phyloP scores from a whole-genome alignment of 1,139 yeast species.

The Candida sanyaensis region DNA sequence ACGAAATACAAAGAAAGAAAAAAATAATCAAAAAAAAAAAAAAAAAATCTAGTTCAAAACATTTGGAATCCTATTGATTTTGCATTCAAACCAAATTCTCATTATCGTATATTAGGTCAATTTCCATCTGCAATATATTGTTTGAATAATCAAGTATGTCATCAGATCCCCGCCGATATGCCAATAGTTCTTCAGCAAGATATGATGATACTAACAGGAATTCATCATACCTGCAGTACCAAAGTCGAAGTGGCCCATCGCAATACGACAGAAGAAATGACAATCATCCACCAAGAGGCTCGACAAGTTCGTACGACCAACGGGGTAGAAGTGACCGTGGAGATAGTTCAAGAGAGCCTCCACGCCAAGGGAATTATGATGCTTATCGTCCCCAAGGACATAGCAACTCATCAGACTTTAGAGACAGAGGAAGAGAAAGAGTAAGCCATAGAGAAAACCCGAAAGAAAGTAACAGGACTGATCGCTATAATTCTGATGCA shows the following conservation, averaged over 20 bases:
- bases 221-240: constrained; percentile 9
- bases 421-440: constrained; percentile 16
- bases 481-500: neutral
- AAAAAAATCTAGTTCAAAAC: neutral
- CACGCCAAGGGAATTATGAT: neutral
- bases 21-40: neutral
- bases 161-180: constrained; percentile 1
- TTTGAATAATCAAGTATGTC: constrained; percentile 11
- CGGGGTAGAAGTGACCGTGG: neutral
- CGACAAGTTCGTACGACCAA: neutral
- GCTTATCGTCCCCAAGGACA: neutral
- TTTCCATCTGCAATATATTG: neutral
- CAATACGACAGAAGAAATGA: neutral
- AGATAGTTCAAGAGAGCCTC: neutral
- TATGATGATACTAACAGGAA: constrained; percentile 11
- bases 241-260: neutral
- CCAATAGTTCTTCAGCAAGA: constrained; percentile 7
- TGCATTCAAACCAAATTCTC: too few species aligned
- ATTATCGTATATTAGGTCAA: too few species aligned
- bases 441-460: neutral
- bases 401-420: constrained; percentile 10
- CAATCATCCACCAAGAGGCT: neutral
- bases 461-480: neutral
- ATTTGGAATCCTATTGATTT: neutral
- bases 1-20: neutral